phyloP scores from a whole-genome alignment of 192 early-diverging fungal species.

The Coemansia sp. region DNA sequence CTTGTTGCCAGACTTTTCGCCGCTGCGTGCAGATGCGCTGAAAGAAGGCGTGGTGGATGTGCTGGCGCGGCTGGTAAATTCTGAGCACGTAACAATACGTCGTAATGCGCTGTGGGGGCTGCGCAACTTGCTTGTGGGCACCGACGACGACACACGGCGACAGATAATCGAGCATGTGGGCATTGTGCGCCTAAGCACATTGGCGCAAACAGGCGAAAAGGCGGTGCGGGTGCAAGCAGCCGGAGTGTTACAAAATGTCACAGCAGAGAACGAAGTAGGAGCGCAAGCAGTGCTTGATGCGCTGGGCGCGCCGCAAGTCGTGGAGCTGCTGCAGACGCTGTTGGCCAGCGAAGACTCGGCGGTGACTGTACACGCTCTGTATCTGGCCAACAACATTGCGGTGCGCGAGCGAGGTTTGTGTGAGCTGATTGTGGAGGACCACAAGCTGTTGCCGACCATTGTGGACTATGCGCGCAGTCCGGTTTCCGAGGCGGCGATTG shows the following conservation, averaged over 20 bases:
- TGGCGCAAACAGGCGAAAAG: constrained; percentile 20
- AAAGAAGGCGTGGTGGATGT: constrained; percentile 34
- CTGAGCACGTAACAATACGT: constrained; percentile 14
- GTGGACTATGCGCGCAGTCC: constrained; percentile 9
- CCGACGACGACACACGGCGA: constrained; percentile 37
- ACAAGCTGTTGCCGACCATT: constrained; percentile 23
- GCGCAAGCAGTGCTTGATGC: constrained; percentile 23
- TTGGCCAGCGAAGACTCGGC: constrained; percentile 11
- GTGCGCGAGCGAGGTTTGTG: constrained; percentile 25
- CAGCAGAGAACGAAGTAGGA: constrained; percentile 27
- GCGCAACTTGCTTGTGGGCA: constrained; percentile 30
- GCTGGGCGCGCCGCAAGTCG: constrained; percentile 14
- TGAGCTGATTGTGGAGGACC: constrained; percentile 20
- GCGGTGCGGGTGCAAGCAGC: constrained; percentile 38
- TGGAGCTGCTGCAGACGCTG: constrained; percentile 24
- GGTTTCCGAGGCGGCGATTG: constrained; percentile 36
- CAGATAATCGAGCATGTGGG: constrained; percentile 28
- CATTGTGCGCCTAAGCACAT: constrained; percentile 20
- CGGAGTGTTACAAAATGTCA: constrained; percentile 39
- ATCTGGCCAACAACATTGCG: constrained; percentile 45
- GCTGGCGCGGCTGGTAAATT: constrained; percentile 24
- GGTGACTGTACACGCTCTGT: constrained; percentile 36
- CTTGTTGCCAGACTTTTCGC: constrained; percentile 44
- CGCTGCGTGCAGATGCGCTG: constrained; percentile 37
- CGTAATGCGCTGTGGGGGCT: constrained; percentile 51